Evolutionary conservation across 2,329 filamentous ascomycete genomes (phyloP).

Genomic region (Diaporthe sp.): DNA sequence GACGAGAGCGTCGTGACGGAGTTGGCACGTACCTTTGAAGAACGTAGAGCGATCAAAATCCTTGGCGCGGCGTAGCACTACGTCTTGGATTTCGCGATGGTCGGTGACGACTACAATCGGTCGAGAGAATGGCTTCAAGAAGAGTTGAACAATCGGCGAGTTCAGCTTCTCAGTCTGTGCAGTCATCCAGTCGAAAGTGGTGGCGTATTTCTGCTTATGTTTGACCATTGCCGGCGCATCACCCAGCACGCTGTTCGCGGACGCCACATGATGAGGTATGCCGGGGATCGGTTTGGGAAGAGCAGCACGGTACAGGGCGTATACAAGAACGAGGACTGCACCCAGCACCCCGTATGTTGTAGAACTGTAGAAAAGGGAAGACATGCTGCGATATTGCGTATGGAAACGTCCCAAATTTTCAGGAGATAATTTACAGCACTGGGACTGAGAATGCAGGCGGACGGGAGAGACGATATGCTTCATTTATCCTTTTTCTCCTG

Average conservation of each 20-base stretch:
- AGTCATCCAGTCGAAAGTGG: slow-evolving; percentile 33
- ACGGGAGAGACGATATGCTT: background rate
- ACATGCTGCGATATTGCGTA: background rate
- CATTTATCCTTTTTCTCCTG: background rate
- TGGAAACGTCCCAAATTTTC: background rate
- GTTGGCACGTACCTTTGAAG: background rate
- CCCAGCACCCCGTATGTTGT: background rate
- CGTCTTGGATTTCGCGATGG: slow-evolving; percentile 38
- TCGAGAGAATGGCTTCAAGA: slow-evolving; percentile 37
- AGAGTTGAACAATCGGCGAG: slow-evolving; percentile 41
- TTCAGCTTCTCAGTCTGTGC: slow-evolving; percentile 17
- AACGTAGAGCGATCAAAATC: slow-evolving; percentile 37
- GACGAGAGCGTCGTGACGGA: no score
- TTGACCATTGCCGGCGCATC: slow-evolving; percentile 36
- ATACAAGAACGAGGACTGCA: background rate
- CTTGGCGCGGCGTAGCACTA: slow-evolving; percentile 39
- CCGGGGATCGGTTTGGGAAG: slow-evolving; percentile 41
- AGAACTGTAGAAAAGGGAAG: background rate
- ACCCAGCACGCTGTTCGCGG: slow-evolving; percentile 36
- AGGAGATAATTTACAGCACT: background rate
- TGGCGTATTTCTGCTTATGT: slow-evolving; percentile 9
- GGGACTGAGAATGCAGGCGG: background rate
- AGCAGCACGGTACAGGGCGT: slow-evolving; percentile 35
- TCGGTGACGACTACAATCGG: slow-evolving; percentile 40
- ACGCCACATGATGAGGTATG: slow-evolving; percentile 40